Percentiles rank a stretch among this genome's conserved stretches.
Conservation (phyloP, 805 yeast genomes). For the Myxozyma neotropica region DNA sequence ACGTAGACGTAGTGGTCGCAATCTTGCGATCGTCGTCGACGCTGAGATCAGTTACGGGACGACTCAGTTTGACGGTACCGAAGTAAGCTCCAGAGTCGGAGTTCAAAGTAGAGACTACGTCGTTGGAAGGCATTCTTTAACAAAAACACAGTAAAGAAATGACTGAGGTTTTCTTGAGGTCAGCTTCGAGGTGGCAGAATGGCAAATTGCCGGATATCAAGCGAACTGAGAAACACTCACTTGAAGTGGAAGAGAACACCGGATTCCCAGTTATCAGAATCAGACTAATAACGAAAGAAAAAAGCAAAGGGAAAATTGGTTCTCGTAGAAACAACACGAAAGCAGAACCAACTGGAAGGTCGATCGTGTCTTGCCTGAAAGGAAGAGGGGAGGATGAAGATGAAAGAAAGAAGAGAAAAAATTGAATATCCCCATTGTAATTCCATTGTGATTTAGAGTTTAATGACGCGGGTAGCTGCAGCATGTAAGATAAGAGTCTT, state of each 20-base stretch:
- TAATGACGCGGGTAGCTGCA: no score
- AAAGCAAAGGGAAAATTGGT: conserved; percentile 22
- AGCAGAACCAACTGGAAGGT: conserved; percentile 39
- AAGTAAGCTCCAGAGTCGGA: background rate
- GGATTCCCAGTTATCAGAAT: background rate
- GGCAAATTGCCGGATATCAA: no score
- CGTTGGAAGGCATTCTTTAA: background rate
- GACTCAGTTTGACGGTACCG: conserved; percentile 4
- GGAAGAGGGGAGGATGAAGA: background rate
- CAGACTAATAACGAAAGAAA: background rate
- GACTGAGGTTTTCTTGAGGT: no score
- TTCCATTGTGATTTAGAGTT: no score
- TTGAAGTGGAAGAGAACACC: background rate
- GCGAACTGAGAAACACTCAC: background rate
- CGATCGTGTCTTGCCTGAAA: conserved; percentile 26
- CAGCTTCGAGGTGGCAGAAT: no score
- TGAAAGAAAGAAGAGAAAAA: background rate
- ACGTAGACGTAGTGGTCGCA: background rate
- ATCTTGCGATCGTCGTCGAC: background rate
- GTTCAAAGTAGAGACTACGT: background rate
- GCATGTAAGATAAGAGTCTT: no score
- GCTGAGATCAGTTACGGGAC: conserved; percentile 14
- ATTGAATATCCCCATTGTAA: no score
- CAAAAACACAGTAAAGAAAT: no score
- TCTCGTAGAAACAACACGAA: conserved; percentile 36